Evolutionary conservation across 306 rosid species (phyloP), one percentile per base, ranked within the genome.

Genomic region (Cucurbita pepo): DNA sequence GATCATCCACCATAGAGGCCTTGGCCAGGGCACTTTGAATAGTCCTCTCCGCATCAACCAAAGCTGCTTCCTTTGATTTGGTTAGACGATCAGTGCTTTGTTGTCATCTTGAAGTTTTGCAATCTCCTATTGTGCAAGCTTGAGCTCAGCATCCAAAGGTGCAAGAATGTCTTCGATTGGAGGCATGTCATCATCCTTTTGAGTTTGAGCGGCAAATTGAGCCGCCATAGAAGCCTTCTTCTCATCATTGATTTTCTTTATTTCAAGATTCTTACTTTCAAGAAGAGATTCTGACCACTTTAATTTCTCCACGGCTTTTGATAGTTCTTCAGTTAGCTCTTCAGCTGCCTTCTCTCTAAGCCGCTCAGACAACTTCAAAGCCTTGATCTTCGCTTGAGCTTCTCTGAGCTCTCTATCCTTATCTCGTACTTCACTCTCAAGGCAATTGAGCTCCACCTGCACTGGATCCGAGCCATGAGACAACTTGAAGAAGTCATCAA

Each of bases 401-500:
- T 95, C 96, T 5, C 90, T 87, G 15, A 95, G 79, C 80, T 91
- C 97, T 30, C 99, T 86, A 71, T 95, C 99, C 88, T 91, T 95
- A 86, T 95, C 99, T 95, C 92, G 87, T 74, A 95, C 97, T 83
- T 95, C 99, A 79, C 91, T 95, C 86, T 91, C 99, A 34, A 91
- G 92, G 73, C 99, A 91, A 89, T 89, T 95, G 74, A 95, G 99
- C 93, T 95, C 99, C 74, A 95, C 87, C 82, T 91, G 91, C 73
- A 95, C 99, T 88, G 99, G 99, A 95, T 95, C 96, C 92, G 99
- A 95, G 66, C 99, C 99, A 84, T 91, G 97, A 74, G 91, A 59
- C 56, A 95, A 73, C 82, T 91, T 95, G 59, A 95, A 70, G 81
- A 95, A 85, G 88, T 95, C 99, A 25, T 95, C 99, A 40, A 95